phyloP scores from a whole-genome alignment of 257 asterid species.

The Nicotiana undulata region DNA sequence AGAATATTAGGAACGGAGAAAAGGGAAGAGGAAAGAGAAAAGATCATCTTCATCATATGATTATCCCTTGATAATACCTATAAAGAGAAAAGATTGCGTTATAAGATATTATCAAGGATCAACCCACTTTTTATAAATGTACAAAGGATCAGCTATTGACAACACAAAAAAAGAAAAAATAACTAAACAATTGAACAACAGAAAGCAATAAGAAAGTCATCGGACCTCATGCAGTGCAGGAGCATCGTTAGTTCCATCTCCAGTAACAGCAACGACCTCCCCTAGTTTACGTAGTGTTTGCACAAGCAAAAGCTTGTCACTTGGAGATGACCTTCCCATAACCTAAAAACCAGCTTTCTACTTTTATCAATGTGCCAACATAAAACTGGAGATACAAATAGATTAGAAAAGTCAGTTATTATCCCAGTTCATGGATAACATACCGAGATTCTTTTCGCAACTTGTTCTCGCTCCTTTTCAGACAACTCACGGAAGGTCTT shows the following conservation, averaged over 20 bases:
- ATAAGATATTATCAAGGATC: background rate
- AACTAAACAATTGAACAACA: background rate
- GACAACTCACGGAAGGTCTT: slow-evolving; percentile 73
- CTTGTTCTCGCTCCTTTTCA: slow-evolving; percentile 64
- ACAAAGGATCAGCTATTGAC: background rate
- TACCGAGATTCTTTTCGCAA: slow-evolving; percentile 56
- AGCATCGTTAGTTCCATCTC: slow-evolving; percentile 97
- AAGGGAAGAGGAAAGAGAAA: background rate
- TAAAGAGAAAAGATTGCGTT: no score
- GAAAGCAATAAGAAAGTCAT: slow-evolving; percentile 3
- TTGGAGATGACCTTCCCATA: slow-evolving; percentile 94
- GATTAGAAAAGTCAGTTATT: background rate
- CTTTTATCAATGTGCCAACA: slow-evolving; percentile 8
- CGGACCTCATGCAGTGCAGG: slow-evolving; percentile 96
- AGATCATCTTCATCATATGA: background rate
- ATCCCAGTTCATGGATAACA: slow-evolving; percentile 14
- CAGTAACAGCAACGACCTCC: slow-evolving; percentile 92
- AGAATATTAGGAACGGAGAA: background rate
- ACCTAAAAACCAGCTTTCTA: slow-evolving; percentile 40
- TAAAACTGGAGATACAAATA: background rate
- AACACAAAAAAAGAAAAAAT: background rate
- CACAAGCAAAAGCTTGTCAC: slow-evolving; percentile 90
- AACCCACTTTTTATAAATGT: background rate
- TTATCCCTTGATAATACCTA: no score
- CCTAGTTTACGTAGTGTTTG: slow-evolving; percentile 83